Conservation (phyloP, 2,329 filamentous ascomycete genomes). For the Aspergillus aculeatus region DNA sequence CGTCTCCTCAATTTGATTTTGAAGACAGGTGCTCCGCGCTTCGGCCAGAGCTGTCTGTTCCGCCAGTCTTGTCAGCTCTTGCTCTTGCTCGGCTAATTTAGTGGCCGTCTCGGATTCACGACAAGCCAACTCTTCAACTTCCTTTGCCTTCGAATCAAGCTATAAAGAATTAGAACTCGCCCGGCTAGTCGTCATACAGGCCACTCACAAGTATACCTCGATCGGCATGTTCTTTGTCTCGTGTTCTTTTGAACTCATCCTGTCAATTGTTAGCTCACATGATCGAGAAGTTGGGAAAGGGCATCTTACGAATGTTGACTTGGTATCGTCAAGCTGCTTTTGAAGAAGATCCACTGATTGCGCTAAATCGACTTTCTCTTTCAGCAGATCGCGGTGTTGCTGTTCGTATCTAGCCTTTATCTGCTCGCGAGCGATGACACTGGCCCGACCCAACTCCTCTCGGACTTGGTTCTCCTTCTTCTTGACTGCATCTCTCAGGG, state of each 20-base stretch:
- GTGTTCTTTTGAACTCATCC: constrained; percentile 18
- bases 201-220: constrained; percentile 22
- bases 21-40: constrained; percentile 19
- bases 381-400: constrained; percentile 25
- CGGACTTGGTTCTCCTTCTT: constrained; percentile 27
- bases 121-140: constrained; percentile 20
- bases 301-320: constrained; percentile 26
- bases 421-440: constrained; percentile 27
- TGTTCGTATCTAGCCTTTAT: constrained; percentile 31
- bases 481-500: constrained; percentile 22
- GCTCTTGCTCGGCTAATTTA: constrained; percentile 15
- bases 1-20: constrained; percentile 21
- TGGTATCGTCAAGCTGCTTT: constrained; percentile 20
- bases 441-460: constrained; percentile 34
- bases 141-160: constrained; percentile 20
- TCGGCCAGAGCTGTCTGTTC: constrained; percentile 18
- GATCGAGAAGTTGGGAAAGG: background rate
- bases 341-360: constrained; percentile 16
- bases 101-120: constrained; percentile 13
- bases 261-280: constrained; percentile 19
- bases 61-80: constrained; percentile 23
- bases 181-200: no score
- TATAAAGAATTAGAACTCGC: constrained; percentile 19
- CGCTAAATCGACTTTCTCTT: constrained; percentile 27
- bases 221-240: constrained; percentile 10